phyloP scores from a whole-genome alignment of 768 basidiomycete genomes.

The Leccinum disarticulatum region DNA sequence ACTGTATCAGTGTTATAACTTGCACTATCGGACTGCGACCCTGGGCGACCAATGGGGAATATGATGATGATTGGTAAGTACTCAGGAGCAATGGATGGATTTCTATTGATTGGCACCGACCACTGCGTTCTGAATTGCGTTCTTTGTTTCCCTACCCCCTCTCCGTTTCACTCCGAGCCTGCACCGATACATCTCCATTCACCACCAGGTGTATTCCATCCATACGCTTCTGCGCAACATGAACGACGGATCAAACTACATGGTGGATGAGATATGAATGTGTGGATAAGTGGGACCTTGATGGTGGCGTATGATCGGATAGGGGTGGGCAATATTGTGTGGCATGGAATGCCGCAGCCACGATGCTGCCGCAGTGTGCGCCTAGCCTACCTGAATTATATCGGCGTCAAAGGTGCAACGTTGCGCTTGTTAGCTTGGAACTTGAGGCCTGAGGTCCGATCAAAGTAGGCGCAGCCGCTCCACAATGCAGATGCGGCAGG shows the following conservation, averaged over 20 bases:
- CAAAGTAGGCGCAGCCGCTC: background rate
- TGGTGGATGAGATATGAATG: background rate
- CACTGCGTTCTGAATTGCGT: background rate
- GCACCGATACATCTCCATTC: background rate
- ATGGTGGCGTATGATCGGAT: background rate
- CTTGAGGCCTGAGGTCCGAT: background rate
- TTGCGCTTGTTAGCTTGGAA: background rate
- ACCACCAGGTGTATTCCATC: background rate
- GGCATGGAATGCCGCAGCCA: background rate
- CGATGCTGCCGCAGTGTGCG: background rate
- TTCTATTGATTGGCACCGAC: too few relatives aligned
- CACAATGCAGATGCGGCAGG: background rate
- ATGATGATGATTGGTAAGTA: background rate
- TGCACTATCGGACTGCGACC: background rate
- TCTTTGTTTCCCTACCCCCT: background rate
- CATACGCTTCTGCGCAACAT: background rate
- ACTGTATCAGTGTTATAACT: too few relatives aligned
- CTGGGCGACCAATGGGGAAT: background rate
- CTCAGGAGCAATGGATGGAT: background rate
- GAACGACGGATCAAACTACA: background rate
- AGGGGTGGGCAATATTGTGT: background rate
- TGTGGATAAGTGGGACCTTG: background rate
- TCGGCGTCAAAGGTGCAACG: background rate
- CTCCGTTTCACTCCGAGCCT: background rate
- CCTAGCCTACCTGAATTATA: background rate